Evolutionary conservation across 345 rosid species (phyloP), one percentile per base, ranked within the genome.

Genomic region (Xanthoceras sorbifolium): DNA sequence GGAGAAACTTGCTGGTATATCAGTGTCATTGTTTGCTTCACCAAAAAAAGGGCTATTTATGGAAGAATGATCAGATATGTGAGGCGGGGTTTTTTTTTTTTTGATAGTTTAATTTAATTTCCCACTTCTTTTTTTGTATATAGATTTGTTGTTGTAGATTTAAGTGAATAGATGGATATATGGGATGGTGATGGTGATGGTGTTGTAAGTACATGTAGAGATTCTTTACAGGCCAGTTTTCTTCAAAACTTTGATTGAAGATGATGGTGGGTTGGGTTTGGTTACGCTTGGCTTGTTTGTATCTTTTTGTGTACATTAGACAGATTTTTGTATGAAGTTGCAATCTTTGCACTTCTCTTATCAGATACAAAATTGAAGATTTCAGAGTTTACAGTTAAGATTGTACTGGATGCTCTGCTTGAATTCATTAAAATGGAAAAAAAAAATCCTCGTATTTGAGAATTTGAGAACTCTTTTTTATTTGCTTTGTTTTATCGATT

Each of bases 21-120:
- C 95, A 15, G 85, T 86, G 17, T 85, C 89, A 7, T 77, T 93
- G 78, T 92, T 92, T 67, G 54, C 83, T 60, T 84, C 83, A 25
- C 86, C 82, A 5, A 72, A 40, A 54, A 79, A 78, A 29, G 70
- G 10, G 26, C 77, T 74, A 9, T 74, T 64, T 52, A 23, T 64
- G 71, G 77, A 64, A 31, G 71, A 31, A 9, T 28, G 14, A n/a
- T 12, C n/a, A 42, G 54, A 69, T 22, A 25, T 57, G 26, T 7
- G 36, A 17, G 40, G 46, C 26, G 31, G 26, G 4, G 17, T n/a
- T 14, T 64, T 18, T 61, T 11, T 10, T 1, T 26, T 15, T 12
- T n/a, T n/a, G n/a, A n/a, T 17, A 14, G 2, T 48, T 48, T 54
- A 54, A 54, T n/a, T 54, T 22, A 14, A 18, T 26, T 9, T 44